These are phyloP conservation scores for Pichia sp. DNA, from an alignment of 1,139 yeast genomes.

Conservation along the genomic window DNA sequence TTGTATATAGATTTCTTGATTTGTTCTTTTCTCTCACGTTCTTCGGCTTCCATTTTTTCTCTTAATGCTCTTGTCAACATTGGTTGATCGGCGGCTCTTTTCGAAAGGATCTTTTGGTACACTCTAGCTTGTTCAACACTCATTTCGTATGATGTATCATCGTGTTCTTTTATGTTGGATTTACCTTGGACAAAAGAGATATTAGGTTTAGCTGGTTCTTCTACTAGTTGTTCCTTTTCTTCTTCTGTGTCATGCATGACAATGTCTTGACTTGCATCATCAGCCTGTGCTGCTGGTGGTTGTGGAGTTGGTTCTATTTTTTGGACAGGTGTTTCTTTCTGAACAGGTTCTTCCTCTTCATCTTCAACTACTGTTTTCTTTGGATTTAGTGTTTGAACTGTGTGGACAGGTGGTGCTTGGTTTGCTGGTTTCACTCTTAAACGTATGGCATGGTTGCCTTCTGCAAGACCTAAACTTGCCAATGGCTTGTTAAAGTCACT, in stretches of 20 bases:
- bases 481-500: not conserved
- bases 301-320: no score
- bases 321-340: not conserved
- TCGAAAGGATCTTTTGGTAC: conserved; percentile 28
- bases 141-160: conserved; percentile 28
- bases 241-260: not conserved
- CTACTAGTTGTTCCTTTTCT: not conserved
- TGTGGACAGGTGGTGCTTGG: not conserved
- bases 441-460: conserved; percentile 12
- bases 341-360: not conserved
- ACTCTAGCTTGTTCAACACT: conserved; percentile 28
- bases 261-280: no score
- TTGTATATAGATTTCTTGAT: conserved; percentile 7
- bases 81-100: conserved; percentile 21
- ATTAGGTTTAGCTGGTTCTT: not conserved
- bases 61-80: conserved; percentile 27
- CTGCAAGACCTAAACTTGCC: conserved; percentile 1
- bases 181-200: not conserved
- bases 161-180: conserved; percentile 6
- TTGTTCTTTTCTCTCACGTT: conserved; percentile 13
- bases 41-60: conserved; percentile 15
- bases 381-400: not conserved
- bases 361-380: not conserved
- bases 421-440: conserved; percentile 1
- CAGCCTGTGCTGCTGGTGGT: not conserved